These are phyloP conservation scores for Echria macrotheca DNA, from an alignment of 495 filamentous ascomycete species.

Conservation along the genomic window DNA sequence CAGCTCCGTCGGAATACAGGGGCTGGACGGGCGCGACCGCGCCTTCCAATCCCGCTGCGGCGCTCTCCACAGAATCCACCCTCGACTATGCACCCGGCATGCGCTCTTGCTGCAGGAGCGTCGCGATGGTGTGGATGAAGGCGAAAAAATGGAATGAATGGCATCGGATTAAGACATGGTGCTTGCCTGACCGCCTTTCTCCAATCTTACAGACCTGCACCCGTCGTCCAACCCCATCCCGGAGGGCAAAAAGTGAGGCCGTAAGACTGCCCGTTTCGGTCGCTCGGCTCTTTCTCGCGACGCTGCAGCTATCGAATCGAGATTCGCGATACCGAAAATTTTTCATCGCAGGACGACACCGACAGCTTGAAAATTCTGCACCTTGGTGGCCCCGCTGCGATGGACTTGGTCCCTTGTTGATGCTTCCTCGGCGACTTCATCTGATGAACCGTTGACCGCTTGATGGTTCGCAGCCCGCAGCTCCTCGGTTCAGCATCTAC, in stretches of 20 bases:
- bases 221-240: conserved; percentile 20
- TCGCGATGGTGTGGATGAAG: conserved; percentile 12
- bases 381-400: background rate
- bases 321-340: conserved; percentile 12
- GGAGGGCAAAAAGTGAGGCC: background rate
- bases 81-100: conserved; percentile 12
- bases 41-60: background rate
- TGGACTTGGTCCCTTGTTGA: background rate
- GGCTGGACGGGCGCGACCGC: background rate
- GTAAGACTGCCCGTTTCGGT: conserved; percentile 4
- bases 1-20: background rate
- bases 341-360: conserved; percentile 4
- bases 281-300: background rate
- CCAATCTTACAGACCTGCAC: background rate
- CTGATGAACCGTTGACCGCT: conserved; percentile 23
- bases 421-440: background rate
- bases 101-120: conserved; percentile 18
- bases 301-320: conserved; percentile 9
- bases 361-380: conserved; percentile 1
- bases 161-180: conserved; percentile 13
- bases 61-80: conserved; percentile 2
- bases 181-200: conserved; percentile 29
- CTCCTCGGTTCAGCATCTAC: conserved; percentile 8
- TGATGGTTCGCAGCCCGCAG: conserved; percentile 17
- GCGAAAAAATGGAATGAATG: too few species aligned